Conservation (phyloP, 495 filamentous ascomycete species). For the Penicillium longicatenatum region DNA sequence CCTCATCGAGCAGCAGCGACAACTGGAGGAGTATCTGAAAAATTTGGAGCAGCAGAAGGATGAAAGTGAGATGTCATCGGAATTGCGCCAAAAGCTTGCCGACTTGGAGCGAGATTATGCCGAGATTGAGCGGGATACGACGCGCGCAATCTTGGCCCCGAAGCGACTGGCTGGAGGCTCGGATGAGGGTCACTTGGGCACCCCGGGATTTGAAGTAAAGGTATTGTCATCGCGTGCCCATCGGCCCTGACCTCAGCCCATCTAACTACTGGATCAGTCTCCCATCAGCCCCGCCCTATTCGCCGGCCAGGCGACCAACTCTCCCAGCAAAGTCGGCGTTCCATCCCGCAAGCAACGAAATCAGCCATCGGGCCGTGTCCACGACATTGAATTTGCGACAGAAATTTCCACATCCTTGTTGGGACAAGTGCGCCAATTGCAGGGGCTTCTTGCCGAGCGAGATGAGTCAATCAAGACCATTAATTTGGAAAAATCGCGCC, state of each 20-base stretch:
- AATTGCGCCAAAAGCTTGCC: constrained; percentile 76
- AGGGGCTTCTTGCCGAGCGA: constrained; percentile 77
- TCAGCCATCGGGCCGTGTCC: constrained; percentile 78
- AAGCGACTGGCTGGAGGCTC: constrained; percentile 72
- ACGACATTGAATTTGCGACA: constrained; percentile 95
- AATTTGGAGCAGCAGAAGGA: constrained; percentile 81
- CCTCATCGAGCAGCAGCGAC: constrained; percentile 79
- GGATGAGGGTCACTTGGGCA: constrained; percentile 47
- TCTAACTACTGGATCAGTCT: constrained; percentile 48
- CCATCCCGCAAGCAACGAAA: constrained; percentile 86
- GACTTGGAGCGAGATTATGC: constrained; percentile 95
- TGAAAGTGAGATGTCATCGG: constrained; percentile 80
- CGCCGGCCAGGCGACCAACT: constrained; percentile 79
- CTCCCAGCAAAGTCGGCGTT: constrained; percentile 86
- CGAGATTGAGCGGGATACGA: constrained; percentile 87
- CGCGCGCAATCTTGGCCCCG: constrained; percentile 80
- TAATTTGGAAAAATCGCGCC: constrained; percentile 69
- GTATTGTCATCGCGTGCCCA: constrained; percentile 33
- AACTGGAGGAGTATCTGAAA: constrained; percentile 75
- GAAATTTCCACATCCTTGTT: constrained; percentile 92
- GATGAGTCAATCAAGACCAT: constrained; percentile 80
- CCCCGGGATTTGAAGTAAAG: constrained; percentile 65
- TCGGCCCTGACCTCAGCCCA: neutral
- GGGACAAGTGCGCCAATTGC: constrained; percentile 84
- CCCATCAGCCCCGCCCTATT: constrained; percentile 78